These are phyloP conservation scores for Ustilago bromivora DNA, from an alignment of 1,284 basidiomycete genomes.

Conservation along the genomic window DNA sequence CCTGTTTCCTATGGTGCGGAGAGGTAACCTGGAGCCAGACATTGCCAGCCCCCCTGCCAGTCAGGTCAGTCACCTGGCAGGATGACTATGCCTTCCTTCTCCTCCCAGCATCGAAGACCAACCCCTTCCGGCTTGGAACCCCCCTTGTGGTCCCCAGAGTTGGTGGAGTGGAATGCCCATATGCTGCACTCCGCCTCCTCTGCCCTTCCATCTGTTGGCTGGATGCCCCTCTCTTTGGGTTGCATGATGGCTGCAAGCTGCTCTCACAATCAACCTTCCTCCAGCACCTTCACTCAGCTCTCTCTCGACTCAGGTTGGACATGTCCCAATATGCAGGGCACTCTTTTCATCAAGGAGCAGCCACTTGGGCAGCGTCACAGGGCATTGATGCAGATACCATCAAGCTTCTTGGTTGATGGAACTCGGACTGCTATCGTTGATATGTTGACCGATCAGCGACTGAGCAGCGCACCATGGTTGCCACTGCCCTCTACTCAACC, in stretches of 20 bases:
- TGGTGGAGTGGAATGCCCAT: not conserved
- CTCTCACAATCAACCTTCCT: not conserved
- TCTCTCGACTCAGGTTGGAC: not conserved
- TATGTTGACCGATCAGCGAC: not conserved
- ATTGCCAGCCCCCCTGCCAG: not conserved
- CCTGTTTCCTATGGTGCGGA: conserved; percentile 1
- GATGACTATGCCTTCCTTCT: not conserved
- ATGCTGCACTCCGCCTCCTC: not conserved
- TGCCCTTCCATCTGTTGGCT: no score
- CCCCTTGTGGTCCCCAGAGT: not conserved
- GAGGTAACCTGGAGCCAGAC: conserved; percentile 1
- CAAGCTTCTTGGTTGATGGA: not conserved
- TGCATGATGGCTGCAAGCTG: not conserved
- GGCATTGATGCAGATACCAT: not conserved
- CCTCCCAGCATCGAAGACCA: not conserved
- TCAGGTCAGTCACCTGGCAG: not conserved
- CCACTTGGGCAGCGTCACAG: not conserved
- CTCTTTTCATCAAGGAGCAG: not conserved
- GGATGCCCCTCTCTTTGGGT: not conserved
- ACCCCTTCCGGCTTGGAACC: not conserved
- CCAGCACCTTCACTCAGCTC: not conserved
- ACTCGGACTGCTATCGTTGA: not conserved
- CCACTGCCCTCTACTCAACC: no score
- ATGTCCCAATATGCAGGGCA: not conserved
- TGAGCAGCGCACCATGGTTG: not conserved